Percentiles rank a stretch among this genome's conserved stretches.
Evolutionary conservation across 768 basidiomycete genomes (phyloP).

Genomic region (Tephrocybe sp.): DNA sequence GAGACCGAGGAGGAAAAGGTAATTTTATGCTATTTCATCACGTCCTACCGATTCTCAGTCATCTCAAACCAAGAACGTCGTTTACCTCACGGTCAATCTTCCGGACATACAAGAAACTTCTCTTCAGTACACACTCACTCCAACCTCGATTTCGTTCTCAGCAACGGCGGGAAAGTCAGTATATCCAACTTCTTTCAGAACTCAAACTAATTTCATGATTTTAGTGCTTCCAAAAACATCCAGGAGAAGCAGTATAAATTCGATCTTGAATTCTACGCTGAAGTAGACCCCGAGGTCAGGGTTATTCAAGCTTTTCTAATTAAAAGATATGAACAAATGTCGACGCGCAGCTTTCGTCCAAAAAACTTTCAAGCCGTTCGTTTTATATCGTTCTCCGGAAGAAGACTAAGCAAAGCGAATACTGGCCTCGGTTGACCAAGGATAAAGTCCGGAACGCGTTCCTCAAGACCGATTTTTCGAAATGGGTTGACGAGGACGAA

Average conservation of each 20-base stretch:
- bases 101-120: slow-evolving; percentile 63
- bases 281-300: slow-evolving; percentile 76
- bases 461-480: slow-evolving; percentile 93
- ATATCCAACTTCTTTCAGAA: not conserved
- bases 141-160: slow-evolving; percentile 61
- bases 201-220: slow-evolving; percentile 5
- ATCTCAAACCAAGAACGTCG: slow-evolving; percentile 63
- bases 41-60: slow-evolving; percentile 10
- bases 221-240: slow-evolving; percentile 37
- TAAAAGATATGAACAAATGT: slow-evolving; percentile 2
- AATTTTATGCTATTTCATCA: slow-evolving; percentile 14
- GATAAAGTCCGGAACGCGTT: slow-evolving; percentile 78
- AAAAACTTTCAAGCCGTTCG: slow-evolving; percentile 65
- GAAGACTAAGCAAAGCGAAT: slow-evolving; percentile 73
- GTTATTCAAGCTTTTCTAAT: slow-evolving; percentile 4
- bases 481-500: slow-evolving; percentile 98
- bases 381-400: slow-evolving; percentile 75
- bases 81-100: slow-evolving; percentile 84
- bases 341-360: slow-evolving; percentile 54
- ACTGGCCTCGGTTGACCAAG: slow-evolving; percentile 92
- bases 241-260: slow-evolving; percentile 72
- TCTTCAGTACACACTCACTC: slow-evolving; percentile 60
- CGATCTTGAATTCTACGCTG: slow-evolving; percentile 71
- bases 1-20: slow-evolving; percentile 67
- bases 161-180: slow-evolving; percentile 66